A percentile compares a stretch with the other conserved stretches of the same genome.
phyloP scores from a whole-genome alignment of 225 moss, liverwort and hornwort species.

The Marchantia polymorpha region DNA sequence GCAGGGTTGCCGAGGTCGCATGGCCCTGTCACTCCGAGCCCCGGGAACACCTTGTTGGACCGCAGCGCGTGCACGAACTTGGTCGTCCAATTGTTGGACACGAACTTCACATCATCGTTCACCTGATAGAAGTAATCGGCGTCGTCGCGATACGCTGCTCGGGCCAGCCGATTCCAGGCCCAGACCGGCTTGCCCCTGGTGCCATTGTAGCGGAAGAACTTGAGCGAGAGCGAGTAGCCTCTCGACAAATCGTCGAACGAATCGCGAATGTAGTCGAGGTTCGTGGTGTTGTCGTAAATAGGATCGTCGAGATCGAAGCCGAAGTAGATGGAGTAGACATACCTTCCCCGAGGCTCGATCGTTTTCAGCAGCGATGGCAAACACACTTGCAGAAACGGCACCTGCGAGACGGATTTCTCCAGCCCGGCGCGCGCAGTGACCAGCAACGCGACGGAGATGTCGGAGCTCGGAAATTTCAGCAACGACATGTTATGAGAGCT shows the following conservation, averaged over 20 bases:
- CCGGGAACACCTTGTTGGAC: slow-evolving; percentile 10
- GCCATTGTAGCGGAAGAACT: slow-evolving; percentile 19
- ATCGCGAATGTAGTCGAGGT: slow-evolving; percentile 3
- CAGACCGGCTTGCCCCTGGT: slow-evolving; percentile 24
- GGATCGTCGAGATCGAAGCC: slow-evolving; percentile 22
- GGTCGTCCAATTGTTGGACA: slow-evolving; percentile 15
- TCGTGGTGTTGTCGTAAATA: slow-evolving; percentile 16
- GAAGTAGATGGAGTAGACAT: slow-evolving; percentile 16
- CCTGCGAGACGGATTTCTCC: slow-evolving; percentile 11
- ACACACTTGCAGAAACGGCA: slow-evolving; percentile 18
- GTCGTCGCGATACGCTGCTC: slow-evolving; percentile 7
- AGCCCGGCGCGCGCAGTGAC: slow-evolving; percentile 13
- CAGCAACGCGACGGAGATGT: background rate
- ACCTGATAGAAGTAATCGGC: slow-evolving; percentile 14
- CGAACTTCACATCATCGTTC: slow-evolving; percentile 23
- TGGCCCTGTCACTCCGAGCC: slow-evolving; percentile 18
- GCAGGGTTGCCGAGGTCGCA: slow-evolving; percentile 3
- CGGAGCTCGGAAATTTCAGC: background rate
- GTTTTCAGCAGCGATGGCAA: slow-evolving; percentile 16
- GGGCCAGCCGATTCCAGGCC: slow-evolving; percentile 23
- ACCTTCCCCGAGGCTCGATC: background rate
- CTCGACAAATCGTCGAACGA: background rate
- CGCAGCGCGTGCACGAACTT: slow-evolving; percentile 11
- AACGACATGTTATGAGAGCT: background rate
- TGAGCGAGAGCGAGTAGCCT: background rate